Evolutionary conservation across 371 early-diverging fungal genomes (phyloP).

Genomic region (Apophysomyces ossiformis): DNA sequence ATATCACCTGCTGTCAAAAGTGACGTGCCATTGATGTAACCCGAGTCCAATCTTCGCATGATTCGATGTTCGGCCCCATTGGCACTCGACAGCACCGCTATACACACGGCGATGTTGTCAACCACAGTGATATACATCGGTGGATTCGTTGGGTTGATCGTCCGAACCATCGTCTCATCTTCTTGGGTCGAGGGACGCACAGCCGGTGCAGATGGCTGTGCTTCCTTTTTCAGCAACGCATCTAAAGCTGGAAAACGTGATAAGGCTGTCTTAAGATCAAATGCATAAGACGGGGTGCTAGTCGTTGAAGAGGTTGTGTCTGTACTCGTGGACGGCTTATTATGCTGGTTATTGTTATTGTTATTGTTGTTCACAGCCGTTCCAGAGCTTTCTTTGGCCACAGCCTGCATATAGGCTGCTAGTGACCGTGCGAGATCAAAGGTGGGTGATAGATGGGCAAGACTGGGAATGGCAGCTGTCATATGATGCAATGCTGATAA

Average conservation of each 20-base stretch:
- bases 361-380: background rate
- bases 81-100: slow-evolving; percentile 62
- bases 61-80: slow-evolving; percentile 58
- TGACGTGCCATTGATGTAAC: slow-evolving; percentile 84
- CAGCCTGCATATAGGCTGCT: slow-evolving; percentile 44
- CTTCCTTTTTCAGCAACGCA: slow-evolving; percentile 37
- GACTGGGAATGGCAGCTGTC: slow-evolving; percentile 40
- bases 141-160: slow-evolving; percentile 42
- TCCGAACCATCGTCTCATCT: slow-evolving; percentile 19
- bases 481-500: slow-evolving; percentile 50
- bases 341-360: no score
- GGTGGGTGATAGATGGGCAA: slow-evolving; percentile 40
- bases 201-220: slow-evolving; percentile 14
- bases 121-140: slow-evolving; percentile 75
- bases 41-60: slow-evolving; percentile 78
- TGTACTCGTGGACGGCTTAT: slow-evolving; percentile 17
- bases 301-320: slow-evolving; percentile 16
- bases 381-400: slow-evolving; percentile 25
- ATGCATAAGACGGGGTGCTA: slow-evolving; percentile 3
- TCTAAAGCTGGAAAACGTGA: slow-evolving; percentile 49
- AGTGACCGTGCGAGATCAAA: slow-evolving; percentile 45
- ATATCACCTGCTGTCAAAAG: slow-evolving; percentile 89
- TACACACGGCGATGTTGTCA: slow-evolving; percentile 75
- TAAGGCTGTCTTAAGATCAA: slow-evolving; percentile 46
- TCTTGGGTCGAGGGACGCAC: slow-evolving; percentile 7